Conservation (phyloP, 2,329 filamentous ascomycete genomes). For the Coniosporium tulheliwenetii region DNA sequence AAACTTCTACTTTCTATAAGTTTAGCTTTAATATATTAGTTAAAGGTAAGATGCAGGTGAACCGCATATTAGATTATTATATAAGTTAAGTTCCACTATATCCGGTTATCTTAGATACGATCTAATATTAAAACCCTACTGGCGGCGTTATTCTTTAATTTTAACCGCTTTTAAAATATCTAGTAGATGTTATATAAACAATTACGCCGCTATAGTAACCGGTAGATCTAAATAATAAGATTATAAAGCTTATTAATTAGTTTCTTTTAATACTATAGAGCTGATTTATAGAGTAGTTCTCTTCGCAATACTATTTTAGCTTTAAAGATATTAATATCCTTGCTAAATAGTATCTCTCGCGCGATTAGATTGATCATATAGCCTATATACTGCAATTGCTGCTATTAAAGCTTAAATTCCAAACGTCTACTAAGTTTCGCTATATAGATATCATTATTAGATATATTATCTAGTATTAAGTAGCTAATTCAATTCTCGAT, state of each 20-base stretch:
- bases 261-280: conserved; percentile 4
- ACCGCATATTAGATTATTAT: conserved; percentile 2
- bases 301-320: neutral
- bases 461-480: conserved; percentile 7
- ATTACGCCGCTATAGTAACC: conserved; percentile 3
- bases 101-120: conserved; percentile 2
- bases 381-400: conserved; percentile 3
- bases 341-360: conserved; percentile 4
- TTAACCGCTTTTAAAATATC: neutral
- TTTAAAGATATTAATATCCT: conserved; percentile 3
- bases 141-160: neutral
- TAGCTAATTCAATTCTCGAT: conserved; percentile 4
- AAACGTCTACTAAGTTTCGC: conserved; percentile 2
- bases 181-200: conserved; percentile 1
- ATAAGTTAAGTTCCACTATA: too few species aligned
- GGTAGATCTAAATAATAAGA: conserved; percentile 3
- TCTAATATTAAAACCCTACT: too few species aligned
- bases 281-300: conserved; percentile 1
- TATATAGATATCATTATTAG: conserved; percentile 4
- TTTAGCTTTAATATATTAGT: conserved; percentile 3
- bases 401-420: conserved; percentile 1
- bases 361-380: conserved; percentile 6
- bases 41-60: conserved; percentile 4
- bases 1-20: conserved; percentile 1
- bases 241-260: conserved; percentile 6